A percentile compares a stretch with the other conserved stretches of the same genome.
Evolutionary conservation across 129 eudicot species (phyloP).

Genomic region (Flaveria robusta): DNA sequence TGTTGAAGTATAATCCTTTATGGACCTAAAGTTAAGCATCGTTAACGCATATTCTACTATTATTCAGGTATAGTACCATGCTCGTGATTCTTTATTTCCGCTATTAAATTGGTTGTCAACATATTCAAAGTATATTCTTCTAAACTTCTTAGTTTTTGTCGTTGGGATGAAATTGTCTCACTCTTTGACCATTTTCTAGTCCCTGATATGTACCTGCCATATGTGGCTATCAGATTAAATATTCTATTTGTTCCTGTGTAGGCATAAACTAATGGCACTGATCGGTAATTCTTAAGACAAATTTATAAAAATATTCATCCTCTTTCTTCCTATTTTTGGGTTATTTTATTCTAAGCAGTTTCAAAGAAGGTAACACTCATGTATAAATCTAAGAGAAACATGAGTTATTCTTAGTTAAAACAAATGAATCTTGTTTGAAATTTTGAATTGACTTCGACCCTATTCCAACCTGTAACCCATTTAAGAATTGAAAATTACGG

Average conservation of each 20-base stretch:
- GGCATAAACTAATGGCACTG: constrained; percentile 19
- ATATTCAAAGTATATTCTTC: constrained; percentile 34
- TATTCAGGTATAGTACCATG: constrained; percentile 2
- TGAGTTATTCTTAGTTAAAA: no score
- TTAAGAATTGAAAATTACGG: no score
- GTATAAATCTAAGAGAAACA: no score
- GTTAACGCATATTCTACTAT: constrained; percentile 29
- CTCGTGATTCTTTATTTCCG: constrained; percentile 5
- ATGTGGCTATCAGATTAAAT: constrained; percentile 20
- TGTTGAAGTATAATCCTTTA: constrained; percentile 19
- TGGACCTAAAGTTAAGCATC: neutral
- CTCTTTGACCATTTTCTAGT: constrained; percentile 4
- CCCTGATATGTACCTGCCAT: constrained; percentile 1
- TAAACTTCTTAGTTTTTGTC: constrained; percentile 17
- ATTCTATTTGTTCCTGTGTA: constrained; percentile 17
- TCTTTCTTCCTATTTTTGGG: constrained; percentile 23
- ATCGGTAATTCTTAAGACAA: constrained; percentile 25
- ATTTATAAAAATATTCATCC: constrained; percentile 1
- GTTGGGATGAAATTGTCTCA: constrained; percentile 6
- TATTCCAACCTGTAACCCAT: no score
- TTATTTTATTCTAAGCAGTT: constrained; percentile 20
- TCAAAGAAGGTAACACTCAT: neutral
- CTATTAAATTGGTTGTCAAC: constrained; percentile 8
- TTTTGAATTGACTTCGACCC: no score
- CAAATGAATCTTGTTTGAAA: no score